Evolutionary conservation across 306 rosid species (phyloP), one percentile per base, ranked within the genome.

Genomic region (Vigna radiata): DNA sequence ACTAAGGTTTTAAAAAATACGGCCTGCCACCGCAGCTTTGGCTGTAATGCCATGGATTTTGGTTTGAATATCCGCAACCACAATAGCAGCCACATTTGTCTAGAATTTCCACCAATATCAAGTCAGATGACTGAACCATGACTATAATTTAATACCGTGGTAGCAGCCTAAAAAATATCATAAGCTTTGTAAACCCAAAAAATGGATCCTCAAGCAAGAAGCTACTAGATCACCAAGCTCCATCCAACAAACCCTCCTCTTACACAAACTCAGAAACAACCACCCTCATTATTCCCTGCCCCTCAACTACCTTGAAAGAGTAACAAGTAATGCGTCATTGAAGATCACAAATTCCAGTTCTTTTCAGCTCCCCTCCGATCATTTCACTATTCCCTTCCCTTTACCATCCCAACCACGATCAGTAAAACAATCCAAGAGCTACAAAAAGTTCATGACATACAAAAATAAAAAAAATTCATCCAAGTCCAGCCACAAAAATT

Each of bases 321-420:
- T 37, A 7, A 49, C 21, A 79, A 15, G 13, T 36, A 73, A 53
- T 6, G 29, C 12, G 1, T 1, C 13, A 12, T 19, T 4, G 16
- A 63, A 63, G 52, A 54, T 25, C 55, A 19, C 17, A 13, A 17
- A 29, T 19, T 70, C 62, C 71, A 67, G 52, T 72, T 50, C 44
- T 12, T 31, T 52, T 19, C 77, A 73, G 18, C 54, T 61, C 9
- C 73, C 75, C 25, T 11, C 44, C 62, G 3, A 21, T 76, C 27
- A 47, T 36, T 43, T 46, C 37, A 70, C 13, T 19, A 29, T 39
- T 54, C 16, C 33, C 76, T 19, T 60, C 80, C 19, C 27, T 77
- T 73, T 36, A 67, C 54, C 77, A 63, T 52, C 43, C 15, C 46
- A 44, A 49, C 56, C 70, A 48, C 23, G 23, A 75, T 39, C 65